These are phyloP conservation scores for Heterobasidion occidentale DNA, from an alignment of 1,284 basidiomycete species.

Conservation along the genomic window DNA sequence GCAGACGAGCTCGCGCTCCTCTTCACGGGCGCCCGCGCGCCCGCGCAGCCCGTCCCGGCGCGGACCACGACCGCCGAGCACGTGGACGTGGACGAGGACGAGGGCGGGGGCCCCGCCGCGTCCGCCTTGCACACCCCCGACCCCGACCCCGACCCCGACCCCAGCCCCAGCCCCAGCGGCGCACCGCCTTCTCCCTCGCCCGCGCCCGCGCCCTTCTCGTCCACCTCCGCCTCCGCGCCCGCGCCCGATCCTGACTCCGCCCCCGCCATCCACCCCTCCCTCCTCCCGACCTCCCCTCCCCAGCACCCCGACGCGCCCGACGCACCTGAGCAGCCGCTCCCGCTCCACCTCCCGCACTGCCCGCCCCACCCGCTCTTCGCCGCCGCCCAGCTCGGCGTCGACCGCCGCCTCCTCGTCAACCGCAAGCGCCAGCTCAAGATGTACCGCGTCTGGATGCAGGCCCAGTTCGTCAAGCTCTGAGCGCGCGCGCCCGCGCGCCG, in stretches of 20 bases:
- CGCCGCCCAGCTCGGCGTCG: constrained; percentile 75
- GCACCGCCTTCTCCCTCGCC: neutral
- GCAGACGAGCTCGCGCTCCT: constrained; percentile 76
- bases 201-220: neutral
- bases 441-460: constrained; percentile 95
- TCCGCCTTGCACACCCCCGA: constrained; percentile 9
- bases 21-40: constrained; percentile 58
- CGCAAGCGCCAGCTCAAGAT: constrained; percentile 89
- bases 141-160: neutral
- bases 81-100: constrained; percentile 1
- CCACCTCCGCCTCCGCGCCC: neutral
- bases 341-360: constrained; percentile 19
- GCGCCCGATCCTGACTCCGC: neutral
- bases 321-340: too few relatives aligned
- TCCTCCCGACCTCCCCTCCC: neutral
- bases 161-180: neutral
- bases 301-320: neutral
- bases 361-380: constrained; percentile 42
- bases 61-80: constrained; percentile 19
- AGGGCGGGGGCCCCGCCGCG: neutral
- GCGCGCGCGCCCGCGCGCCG: too few relatives aligned
- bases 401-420: constrained; percentile 87
- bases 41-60: constrained; percentile 17
- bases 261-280: neutral
- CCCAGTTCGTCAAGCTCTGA: constrained; percentile 60